Conservation (phyloP, 2,329 filamentous ascomycete species). For the Periconia sp. region DNA sequence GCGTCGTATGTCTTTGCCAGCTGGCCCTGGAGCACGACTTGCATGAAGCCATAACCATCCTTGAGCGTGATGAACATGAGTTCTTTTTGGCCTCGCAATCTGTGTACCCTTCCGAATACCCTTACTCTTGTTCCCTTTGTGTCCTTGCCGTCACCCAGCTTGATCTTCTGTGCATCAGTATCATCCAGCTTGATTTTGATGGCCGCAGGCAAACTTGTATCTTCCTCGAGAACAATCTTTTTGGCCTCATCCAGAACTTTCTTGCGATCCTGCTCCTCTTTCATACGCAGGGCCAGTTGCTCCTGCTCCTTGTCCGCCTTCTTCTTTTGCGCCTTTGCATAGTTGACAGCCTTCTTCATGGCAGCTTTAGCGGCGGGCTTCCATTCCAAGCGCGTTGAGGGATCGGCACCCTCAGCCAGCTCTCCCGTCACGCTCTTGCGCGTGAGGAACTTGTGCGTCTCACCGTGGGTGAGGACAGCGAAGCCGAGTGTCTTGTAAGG, state of each 20-base stretch:
- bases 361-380: slow-evolving; percentile 82
- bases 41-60: slow-evolving; percentile 82
- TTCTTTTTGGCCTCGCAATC: slow-evolving; percentile 78
- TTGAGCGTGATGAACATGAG: slow-evolving; percentile 83
- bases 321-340: slow-evolving; percentile 76
- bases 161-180: slow-evolving; percentile 60
- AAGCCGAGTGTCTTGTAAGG: slow-evolving; percentile 82
- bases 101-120: slow-evolving; percentile 81
- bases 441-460: slow-evolving; percentile 65
- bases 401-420: slow-evolving; percentile 54
- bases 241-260: slow-evolving; percentile 79
- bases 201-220: slow-evolving; percentile 71
- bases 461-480: slow-evolving; percentile 72
- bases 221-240: slow-evolving; percentile 71
- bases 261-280: slow-evolving; percentile 70
- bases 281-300: slow-evolving; percentile 69
- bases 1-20: slow-evolving; percentile 92
- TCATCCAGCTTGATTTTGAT: slow-evolving; percentile 75
- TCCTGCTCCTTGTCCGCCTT: slow-evolving; percentile 80
- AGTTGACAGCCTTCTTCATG: slow-evolving; percentile 79
- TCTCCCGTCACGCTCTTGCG: slow-evolving; percentile 56
- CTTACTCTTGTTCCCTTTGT: slow-evolving; percentile 73
- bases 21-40: slow-evolving; percentile 79
- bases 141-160: slow-evolving; percentile 54
- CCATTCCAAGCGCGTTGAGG: slow-evolving; percentile 67